Percentiles rank a stretch among this genome's conserved stretches.
Evolutionary conservation across 2,329 filamentous ascomycete genomes (phyloP).

Genomic region (Tolypocladium tundrense): DNA sequence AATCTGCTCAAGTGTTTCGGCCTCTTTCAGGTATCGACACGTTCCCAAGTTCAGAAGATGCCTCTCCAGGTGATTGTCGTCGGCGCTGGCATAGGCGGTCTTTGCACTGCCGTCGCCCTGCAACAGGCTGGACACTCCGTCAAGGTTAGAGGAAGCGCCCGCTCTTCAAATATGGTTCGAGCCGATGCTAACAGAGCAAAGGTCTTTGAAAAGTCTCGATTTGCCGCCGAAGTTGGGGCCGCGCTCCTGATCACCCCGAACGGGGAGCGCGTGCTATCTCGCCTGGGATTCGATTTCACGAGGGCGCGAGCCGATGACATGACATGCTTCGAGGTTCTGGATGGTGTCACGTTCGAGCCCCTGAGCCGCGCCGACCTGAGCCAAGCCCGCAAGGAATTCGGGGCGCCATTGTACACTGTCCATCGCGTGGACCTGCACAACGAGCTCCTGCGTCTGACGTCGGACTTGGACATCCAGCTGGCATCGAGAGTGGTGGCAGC

Average conservation of each 20-base stretch:
- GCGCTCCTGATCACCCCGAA: constrained; percentile 3
- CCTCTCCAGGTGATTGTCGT: not conserved
- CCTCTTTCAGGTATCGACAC: no score
- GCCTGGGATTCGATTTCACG: constrained; percentile 2
- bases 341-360: not conserved
- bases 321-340: not conserved
- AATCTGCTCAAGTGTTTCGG: no score
- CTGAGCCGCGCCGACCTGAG: not conserved
- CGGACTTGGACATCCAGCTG: not conserved
- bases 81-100: constrained; percentile 3
- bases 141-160: not conserved
- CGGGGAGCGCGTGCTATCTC: not conserved
- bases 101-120: constrained; percentile 1
- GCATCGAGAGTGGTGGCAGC: not conserved
- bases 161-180: no score
- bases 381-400: not conserved
- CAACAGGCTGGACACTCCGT: not conserved
- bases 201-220: constrained; percentile 2
- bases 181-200: not conserved
- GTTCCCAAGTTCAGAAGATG: not conserved
- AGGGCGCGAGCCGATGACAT: not conserved
- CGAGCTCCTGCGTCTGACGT: constrained; percentile 3
- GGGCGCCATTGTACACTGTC: constrained; percentile 1
- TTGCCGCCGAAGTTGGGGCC: constrained; percentile 3
- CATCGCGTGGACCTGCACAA: constrained; percentile 4